Evolutionary conservation across 1,284 basidiomycete genomes (phyloP).

Genomic region (Boletus semigastroideus): DNA sequence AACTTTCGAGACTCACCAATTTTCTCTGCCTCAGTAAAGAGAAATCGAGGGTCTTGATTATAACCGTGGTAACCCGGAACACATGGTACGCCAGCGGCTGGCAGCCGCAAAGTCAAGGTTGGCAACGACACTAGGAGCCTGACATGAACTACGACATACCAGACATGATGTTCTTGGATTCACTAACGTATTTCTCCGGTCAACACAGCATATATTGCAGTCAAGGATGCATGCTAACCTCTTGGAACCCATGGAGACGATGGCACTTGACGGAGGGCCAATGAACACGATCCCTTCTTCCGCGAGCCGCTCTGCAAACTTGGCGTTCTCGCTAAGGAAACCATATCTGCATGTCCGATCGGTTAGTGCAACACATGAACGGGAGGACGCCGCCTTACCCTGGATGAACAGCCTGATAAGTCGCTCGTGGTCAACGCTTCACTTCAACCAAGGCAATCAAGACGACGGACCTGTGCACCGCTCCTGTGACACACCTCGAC

Average conservation of each 20-base stretch:
- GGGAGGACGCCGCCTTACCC: constrained; percentile 46
- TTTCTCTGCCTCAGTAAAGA: constrained; percentile 67
- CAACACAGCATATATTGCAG: background rate
- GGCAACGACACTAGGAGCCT: background rate
- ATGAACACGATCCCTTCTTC: constrained; percentile 93
- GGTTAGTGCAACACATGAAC: background rate
- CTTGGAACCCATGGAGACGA: constrained; percentile 92
- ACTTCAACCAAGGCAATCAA: background rate
- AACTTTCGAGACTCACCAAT: constrained; percentile 53
- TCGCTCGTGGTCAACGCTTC: constrained; percentile 5
- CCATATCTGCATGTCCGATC: constrained; percentile 61
- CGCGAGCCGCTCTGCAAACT: constrained; percentile 84
- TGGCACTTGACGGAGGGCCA: constrained; percentile 91
- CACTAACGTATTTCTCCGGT: constrained; percentile 41
- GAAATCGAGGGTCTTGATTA: constrained; percentile 66
- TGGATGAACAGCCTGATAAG: constrained; percentile 71
- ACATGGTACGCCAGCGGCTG: constrained; percentile 87
- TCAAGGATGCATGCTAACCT: constrained; percentile 41
- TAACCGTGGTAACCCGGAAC: constrained; percentile 88
- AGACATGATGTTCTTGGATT: constrained; percentile 91
- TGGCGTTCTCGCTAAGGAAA: constrained; percentile 91
- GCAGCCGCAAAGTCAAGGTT: constrained; percentile 11
- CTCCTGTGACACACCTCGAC: constrained; percentile 77
- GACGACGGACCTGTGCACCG: constrained; percentile 73
- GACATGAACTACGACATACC: constrained; percentile 40